Base-by-base conservation (phyloP, 2,329 filamentous ascomycete species). In the Xylariaceae sp. region DNA sequence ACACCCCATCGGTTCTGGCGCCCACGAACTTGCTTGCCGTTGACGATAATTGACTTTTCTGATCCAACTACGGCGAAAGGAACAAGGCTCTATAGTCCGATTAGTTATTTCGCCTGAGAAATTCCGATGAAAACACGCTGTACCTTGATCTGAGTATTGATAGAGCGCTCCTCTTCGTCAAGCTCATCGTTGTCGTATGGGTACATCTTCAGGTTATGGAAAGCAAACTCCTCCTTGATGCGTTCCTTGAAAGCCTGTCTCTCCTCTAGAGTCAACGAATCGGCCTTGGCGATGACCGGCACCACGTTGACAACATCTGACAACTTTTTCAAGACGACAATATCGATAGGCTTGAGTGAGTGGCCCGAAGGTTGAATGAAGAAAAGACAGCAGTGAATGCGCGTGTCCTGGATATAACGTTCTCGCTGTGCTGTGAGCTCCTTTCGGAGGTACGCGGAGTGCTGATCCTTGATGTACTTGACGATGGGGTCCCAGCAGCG, bases 401-500 rank as follows among this genome's bases (percentile, higher is more conserved):
- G 89, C 64, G 94, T 99, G 76, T 99, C 94, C 79, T 96, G 92
- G 65, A 99, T 96, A 76, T 99, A 99, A 69, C 94, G 88, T 78
- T 99, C 94, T 76, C 94, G 89, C 81, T 99, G 94, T 65, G 94
- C 94, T 52, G 94, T 97, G 70, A 99, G 90, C 76, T 99, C 94
- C 83, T 99, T 99, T 76, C 94, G 89, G 66, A 99, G 85, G 79
- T 97, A 99, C 68, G 94, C 92, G 49, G 91, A 96, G 81, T 99
- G 94, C 80, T 99, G 94, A 76, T 99, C 94, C 83, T 99, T 99
- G 83, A 99, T 99, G 78, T 99, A 99, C 81, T 99, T 99, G 81
- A 99, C 92, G 73, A 99, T 99, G 61, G 94, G 94, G 72, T 99
- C 94, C 94, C 94, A 99, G 86, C 94, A 99, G 82, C 94, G 88